These are phyloP conservation scores for Entomortierella parvispora DNA, from an alignment of 192 early-diverging fungal species.

Conservation along the genomic window DNA sequence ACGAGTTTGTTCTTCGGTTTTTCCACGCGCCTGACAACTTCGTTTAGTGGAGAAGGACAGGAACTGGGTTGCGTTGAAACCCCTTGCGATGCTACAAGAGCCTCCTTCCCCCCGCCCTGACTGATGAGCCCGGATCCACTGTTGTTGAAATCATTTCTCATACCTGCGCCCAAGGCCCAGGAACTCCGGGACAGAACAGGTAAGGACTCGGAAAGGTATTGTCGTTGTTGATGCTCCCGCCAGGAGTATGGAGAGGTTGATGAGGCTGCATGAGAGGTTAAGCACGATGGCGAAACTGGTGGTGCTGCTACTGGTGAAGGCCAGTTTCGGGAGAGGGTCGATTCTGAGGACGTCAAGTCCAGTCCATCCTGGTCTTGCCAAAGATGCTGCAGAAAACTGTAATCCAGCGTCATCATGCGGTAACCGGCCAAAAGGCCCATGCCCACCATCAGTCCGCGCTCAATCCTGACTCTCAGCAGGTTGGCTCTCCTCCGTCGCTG, in stretches of 20 bases:
- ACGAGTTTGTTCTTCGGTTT: no score
- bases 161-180: conserved; percentile 46
- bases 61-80: no score
- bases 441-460: conserved; percentile 44
- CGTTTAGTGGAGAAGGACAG: no score
- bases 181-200: conserved; percentile 20
- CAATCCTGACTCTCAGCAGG: conserved; percentile 45
- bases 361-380: neutral
- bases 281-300: neutral
- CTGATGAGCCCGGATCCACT: neutral
- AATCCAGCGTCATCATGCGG: conserved; percentile 46
- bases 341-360: neutral
- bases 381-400: neutral
- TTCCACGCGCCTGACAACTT: no score
- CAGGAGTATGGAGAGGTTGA: no score
- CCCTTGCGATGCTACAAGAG: no score
- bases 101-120: no score
- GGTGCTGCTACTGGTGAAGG: neutral
- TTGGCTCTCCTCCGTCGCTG: conserved; percentile 34
- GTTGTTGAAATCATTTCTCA: neutral
- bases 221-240: neutral
- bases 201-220: conserved; percentile 7
- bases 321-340: neutral
- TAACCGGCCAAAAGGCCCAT: conserved; percentile 45
- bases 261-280: neutral